A percentile compares a stretch with the other conserved stretches of the same genome.
Evolutionary conservation across 1,139 yeast genomes (phyloP).

Genomic region (Geotrichum fermentans): DNA sequence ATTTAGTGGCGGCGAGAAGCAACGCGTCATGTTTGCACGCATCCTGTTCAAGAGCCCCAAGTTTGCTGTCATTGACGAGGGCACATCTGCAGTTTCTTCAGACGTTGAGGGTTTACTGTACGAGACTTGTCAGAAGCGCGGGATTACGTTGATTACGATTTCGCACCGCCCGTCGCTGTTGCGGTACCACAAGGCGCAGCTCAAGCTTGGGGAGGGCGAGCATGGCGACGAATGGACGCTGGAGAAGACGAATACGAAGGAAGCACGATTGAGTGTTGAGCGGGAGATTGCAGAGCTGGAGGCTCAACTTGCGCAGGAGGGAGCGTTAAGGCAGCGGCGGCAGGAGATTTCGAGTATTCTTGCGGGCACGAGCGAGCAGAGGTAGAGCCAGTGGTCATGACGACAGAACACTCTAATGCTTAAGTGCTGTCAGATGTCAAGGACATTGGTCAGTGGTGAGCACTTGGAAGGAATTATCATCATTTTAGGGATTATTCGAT

Average conservation of each 20-base stretch:
- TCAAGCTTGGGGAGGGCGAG: constrained; percentile 60
- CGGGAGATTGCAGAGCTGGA: constrained; percentile 36
- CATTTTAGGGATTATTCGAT: too few species aligned
- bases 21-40: constrained; percentile 85
- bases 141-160: constrained; percentile 75
- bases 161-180: constrained; percentile 81
- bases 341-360: constrained; percentile 32
- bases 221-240: constrained; percentile 47
- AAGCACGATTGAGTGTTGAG: constrained; percentile 35
- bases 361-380: constrained; percentile 19
- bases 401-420: too few species aligned
- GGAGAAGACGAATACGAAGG: constrained; percentile 30
- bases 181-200: constrained; percentile 70
- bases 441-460: too few species aligned
- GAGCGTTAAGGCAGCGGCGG: constrained; percentile 34
- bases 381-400: neutral
- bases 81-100: constrained; percentile 86
- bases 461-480: too few species aligned
- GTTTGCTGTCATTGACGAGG: constrained; percentile 84
- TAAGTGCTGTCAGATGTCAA: neutral
- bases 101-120: constrained; percentile 89
- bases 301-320: constrained; percentile 33
- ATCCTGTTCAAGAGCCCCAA: constrained; percentile 75
- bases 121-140: constrained; percentile 63
- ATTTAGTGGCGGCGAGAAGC: constrained; percentile 92